Percentiles rank a stretch among this genome's conserved stretches.
Conservation (phyloP, 1,284 basidiomycete species). For the Inonotus hispidus region DNA sequence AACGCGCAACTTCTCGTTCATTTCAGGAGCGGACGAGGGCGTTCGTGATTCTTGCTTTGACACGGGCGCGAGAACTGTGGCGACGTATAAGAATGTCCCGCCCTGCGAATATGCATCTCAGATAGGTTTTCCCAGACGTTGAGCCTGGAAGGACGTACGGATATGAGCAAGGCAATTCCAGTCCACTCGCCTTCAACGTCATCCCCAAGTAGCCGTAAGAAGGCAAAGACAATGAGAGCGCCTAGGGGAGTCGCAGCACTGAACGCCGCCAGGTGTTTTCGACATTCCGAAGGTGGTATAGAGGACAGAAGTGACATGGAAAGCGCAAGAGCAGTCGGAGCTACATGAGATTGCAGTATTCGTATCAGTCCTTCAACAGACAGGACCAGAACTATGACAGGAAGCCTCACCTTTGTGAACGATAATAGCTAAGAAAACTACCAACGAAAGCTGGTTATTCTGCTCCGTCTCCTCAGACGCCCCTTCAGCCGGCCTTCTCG, state of each 20-base stretch:
- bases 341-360: constrained; percentile 33
- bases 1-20: constrained; percentile 45
- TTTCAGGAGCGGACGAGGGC: constrained; percentile 26
- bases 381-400: not conserved
- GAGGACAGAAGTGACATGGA: constrained; percentile 75
- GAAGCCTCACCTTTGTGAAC: constrained; percentile 74
- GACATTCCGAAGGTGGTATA: constrained; percentile 62
- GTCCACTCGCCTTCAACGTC: constrained; percentile 51
- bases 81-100: constrained; percentile 92
- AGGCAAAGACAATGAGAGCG: constrained; percentile 62
- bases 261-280: constrained; percentile 73
- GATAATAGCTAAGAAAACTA: constrained; percentile 85
- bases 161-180: constrained; percentile 73
- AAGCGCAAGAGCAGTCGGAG: constrained; percentile 80
- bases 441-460: constrained; percentile 52
- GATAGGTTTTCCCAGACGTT: not conserved
- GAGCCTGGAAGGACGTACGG: constrained; percentile 42
- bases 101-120: constrained; percentile 48
- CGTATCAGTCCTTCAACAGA: not conserved
- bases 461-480: constrained; percentile 14
- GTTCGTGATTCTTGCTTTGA: constrained; percentile 36
- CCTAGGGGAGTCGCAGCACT: constrained; percentile 75
- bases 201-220: constrained; percentile 54
- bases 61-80: constrained; percentile 80
- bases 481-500: constrained; percentile 26